Percentiles rank a stretch among this genome's conserved stretches.
phyloP scores from a whole-genome alignment of 805 yeast species.

The Yarrowia sp. region DNA sequence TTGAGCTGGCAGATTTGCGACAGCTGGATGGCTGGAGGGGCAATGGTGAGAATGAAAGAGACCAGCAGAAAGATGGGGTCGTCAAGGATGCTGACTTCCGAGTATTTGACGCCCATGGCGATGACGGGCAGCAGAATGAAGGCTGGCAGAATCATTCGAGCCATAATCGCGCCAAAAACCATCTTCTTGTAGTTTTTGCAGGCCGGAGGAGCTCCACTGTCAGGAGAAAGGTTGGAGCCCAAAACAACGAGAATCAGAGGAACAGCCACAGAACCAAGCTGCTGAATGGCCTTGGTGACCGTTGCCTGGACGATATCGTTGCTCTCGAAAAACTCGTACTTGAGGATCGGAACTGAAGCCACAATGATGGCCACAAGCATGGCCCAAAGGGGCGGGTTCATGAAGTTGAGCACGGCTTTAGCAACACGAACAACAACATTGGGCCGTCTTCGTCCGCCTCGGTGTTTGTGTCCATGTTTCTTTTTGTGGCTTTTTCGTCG shows the following conservation, averaged over 20 bases:
- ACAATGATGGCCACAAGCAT: slow-evolving; percentile 59
- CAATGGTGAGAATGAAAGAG: slow-evolving; percentile 54
- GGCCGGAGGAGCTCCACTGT: slow-evolving; percentile 43
- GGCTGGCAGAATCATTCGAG: slow-evolving; percentile 62
- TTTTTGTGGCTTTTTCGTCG: background rate
- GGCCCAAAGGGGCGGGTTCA: slow-evolving; percentile 67
- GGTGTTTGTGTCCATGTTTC: background rate
- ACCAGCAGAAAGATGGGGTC: slow-evolving; percentile 62
- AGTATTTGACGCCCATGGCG: slow-evolving; percentile 50
- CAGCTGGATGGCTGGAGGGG: slow-evolving; percentile 67
- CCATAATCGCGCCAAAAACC: slow-evolving; percentile 50
- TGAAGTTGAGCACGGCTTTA: slow-evolving; percentile 35
- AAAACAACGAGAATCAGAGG: slow-evolving; percentile 59
- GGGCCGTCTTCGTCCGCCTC: background rate
- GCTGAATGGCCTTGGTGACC: slow-evolving; percentile 50
- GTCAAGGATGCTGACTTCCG: slow-evolving; percentile 46
- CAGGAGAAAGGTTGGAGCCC: slow-evolving; percentile 60
- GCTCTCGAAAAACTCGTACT: slow-evolving; percentile 45
- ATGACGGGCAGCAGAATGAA: slow-evolving; percentile 52
- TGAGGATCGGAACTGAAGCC: slow-evolving; percentile 52
- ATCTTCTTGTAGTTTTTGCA: slow-evolving; percentile 45
- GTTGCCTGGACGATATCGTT: slow-evolving; percentile 50
- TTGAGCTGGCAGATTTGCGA: slow-evolving; percentile 63
- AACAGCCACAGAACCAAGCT: slow-evolving; percentile 56
- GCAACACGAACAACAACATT: background rate